phyloP scores from a whole-genome alignment of 2,329 filamentous ascomycete genomes.

The Trichophyton rubrum region DNA sequence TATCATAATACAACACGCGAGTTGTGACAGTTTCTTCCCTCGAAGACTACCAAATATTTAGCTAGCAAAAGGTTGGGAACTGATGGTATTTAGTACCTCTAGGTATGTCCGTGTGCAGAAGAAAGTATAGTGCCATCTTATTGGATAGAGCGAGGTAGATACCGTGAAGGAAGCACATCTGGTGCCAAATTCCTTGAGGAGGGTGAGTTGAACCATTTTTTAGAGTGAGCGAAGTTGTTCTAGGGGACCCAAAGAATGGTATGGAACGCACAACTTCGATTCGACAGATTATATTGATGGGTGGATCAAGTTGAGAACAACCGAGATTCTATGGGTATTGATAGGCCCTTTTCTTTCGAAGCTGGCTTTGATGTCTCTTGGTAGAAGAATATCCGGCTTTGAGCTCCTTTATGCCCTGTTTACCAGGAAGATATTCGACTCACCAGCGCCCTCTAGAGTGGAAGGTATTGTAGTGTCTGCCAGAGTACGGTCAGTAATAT shows the following conservation, averaged over 20 bases:
- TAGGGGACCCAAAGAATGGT: background rate
- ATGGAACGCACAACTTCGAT: background rate
- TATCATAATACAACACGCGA: background rate
- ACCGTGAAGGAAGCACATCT: slow-evolving; percentile 14
- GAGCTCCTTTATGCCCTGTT: background rate
- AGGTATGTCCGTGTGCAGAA: background rate
- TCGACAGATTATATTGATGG: background rate
- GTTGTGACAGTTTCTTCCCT: background rate
- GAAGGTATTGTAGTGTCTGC: background rate
- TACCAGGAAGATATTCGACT: background rate
- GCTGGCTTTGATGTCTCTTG: background rate
- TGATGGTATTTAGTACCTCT: background rate
- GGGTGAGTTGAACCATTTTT: background rate
- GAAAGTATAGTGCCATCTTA: slow-evolving; percentile 5
- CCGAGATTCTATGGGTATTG: background rate
- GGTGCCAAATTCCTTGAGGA: slow-evolving; percentile 10
- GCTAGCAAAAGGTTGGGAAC: background rate
- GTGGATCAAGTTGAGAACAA: background rate
- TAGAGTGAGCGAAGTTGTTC: background rate
- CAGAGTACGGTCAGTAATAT: background rate
- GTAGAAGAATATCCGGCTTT: background rate
- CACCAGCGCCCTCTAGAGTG: background rate
- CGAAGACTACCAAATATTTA: background rate
- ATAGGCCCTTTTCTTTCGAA: background rate
- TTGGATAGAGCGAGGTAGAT: background rate